Percentiles rank a stretch among this genome's conserved stretches.
phyloP scores from a whole-genome alignment of 805 yeast genomes.

The Cyberlindnera xylosilytica region DNA sequence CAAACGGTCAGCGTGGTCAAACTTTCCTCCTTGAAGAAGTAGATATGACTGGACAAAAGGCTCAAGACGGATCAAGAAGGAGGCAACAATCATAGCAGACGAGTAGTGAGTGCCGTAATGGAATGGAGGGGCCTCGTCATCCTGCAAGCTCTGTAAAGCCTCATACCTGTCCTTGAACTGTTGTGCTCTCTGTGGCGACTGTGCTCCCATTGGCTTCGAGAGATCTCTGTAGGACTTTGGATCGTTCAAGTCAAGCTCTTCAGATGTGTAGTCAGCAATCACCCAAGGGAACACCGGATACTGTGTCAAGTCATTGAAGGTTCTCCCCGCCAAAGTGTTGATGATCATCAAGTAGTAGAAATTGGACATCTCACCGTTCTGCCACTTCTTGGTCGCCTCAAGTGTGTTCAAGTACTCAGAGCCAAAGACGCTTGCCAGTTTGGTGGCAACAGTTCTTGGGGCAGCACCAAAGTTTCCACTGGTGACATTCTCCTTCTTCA shows the following conservation, averaged over 20 bases:
- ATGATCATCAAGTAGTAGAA: conserved; percentile 77
- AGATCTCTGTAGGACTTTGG: conserved; percentile 68
- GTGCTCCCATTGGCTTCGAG: conserved; percentile 92
- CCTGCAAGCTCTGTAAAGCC: conserved; percentile 61
- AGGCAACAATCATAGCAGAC: conserved; percentile 89
- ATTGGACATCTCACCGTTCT: conserved; percentile 72
- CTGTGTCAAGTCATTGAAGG: conserved; percentile 85
- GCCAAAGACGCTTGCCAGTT: conserved; percentile 44
- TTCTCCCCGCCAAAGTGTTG: conserved; percentile 83
- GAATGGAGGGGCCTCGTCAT: conserved; percentile 65
- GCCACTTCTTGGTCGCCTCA: conserved; percentile 69
- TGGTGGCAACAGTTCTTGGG: conserved; percentile 36
- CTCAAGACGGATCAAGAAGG: conserved; percentile 69
- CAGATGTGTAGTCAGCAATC: conserved; percentile 75
- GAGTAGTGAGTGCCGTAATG: conserved; percentile 94
- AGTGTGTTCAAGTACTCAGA: conserved; percentile 34
- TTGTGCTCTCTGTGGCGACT: conserved; percentile 52
- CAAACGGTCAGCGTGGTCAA: conserved; percentile 84
- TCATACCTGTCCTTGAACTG: conserved; percentile 71
- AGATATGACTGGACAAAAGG: conserved; percentile 82
- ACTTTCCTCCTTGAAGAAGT: conserved; percentile 79
- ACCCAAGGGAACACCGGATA: conserved; percentile 95
- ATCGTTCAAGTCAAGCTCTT: conserved; percentile 59
- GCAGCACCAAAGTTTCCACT: conserved; percentile 32
- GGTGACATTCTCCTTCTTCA: conserved; percentile 42